Base-by-base conservation (phyloP, 2,329 filamentous ascomycete species). In the Ophiostoma novo-ulmi region DNA sequence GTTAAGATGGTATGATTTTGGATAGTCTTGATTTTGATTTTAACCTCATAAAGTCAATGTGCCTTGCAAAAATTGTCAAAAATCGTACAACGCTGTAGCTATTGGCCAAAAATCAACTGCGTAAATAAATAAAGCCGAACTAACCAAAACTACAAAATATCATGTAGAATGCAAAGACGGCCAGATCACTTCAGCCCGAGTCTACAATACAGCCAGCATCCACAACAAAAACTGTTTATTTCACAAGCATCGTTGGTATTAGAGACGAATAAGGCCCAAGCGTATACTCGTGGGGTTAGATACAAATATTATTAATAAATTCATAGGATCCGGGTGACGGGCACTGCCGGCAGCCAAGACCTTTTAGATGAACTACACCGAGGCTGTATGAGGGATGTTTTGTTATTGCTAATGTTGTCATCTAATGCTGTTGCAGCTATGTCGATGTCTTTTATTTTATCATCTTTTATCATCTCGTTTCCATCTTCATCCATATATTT, bases 331-430 rank as follows among this genome's bases (percentile, higher is more conserved):
- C 44, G 44, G n/a, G 20, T n/a, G 17, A 58, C 52, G 52, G 52
- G 52, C 52, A 58, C 52, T 58, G 52, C 52, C 52, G 52, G 52
- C 52, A 58, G 52, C 52, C 52, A 58, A 58, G 52, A 26, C 52
- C 52, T 58, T n/a, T 26, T 58, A 26, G n/a, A 58, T 58, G 52
- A 58, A 58, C 8, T 11, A 58, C 52, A 58, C 52, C 52, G 52
- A 58, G 52, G 52, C 52, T 58, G 52, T 26, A 26, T 58, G n/a
- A 55, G 26, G 22, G 52, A 20, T 48, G 14, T 20, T 48, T 20
- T 48, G 44, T 39, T 48, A 17, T 6, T 48, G 44, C 20, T 48
- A 17, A 7, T 17, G 44, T 20, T 48, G 44, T 20, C 31, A 31
- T 31, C 3, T 3, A 31, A 31, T 48, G 44, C 5, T 48, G 44